Base-by-base conservation (phyloP, 345 rosid species). In the Syzygium jambos region DNA sequence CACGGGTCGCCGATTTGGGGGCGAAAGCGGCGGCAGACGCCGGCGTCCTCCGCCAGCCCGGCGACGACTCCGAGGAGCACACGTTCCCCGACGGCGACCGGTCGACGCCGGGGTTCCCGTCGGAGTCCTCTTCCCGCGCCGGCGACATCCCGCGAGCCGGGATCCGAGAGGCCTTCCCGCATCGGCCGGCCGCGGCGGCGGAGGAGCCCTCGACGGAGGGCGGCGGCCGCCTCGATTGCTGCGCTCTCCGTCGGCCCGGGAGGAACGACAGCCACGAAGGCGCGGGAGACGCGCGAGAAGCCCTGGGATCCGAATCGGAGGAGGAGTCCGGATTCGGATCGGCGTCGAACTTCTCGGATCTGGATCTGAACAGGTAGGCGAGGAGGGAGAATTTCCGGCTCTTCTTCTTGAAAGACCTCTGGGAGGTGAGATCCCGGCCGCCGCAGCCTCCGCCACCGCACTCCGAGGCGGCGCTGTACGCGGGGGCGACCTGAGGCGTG, bases 81-180 rank as follows among this genome's bases (percentile, higher is more conserved):
- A 46, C 89, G 84, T 49, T 95, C 68, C 93, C 96, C 17, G 88
- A 78, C 53, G 91, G 88, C 11, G 92, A 88, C 52, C 84, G 86
- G 61, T 89, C 89, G 84, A 86, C 92, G 46, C 43, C 88, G 49
- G 29, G 2, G 10, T 88, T 94, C 16, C 86, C 93, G 25, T 91
- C 94, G 53, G 73, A 78, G 29, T 92, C 90, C 22, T 51, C 34
- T 21, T 89, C 92, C 52, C 89, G 54, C 53, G 90, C 94, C 15
- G 99, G 99, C 46, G 99, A 98, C 96, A 95, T 93, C 91, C 98
- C 99, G 53, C 95, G 95, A 86, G 92, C 92, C 49, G 87, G 86
- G 55, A 85, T 78, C 55, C 84, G 87, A 12, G 78, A 56, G 65
- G 82, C 68, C 83, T 89, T 84, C 53, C 88, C 91, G n/a, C 93